phyloP scores from a whole-genome alignment of 2,329 filamentous ascomycete species.

The Penicillium expansum region DNA sequence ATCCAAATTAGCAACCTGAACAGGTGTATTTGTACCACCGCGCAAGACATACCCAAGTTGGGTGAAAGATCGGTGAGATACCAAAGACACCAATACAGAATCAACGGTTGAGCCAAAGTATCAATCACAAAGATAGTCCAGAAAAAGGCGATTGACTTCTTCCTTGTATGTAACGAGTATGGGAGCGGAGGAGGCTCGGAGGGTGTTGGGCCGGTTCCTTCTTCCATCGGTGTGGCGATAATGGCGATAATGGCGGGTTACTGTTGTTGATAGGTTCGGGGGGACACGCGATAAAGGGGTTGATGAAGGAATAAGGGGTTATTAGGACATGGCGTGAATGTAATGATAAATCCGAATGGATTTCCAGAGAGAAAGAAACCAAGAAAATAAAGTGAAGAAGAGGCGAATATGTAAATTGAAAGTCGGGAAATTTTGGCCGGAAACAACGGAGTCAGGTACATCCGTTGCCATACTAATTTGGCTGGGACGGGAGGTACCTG shows the following conservation, averaged over 20 bases:
- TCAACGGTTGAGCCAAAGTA: constrained; percentile 57
- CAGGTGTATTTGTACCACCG: background rate
- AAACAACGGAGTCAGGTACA: constrained; percentile 23
- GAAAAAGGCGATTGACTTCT: constrained; percentile 57
- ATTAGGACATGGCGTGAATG: constrained; percentile 9
- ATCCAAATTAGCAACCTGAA: constrained; percentile 7
- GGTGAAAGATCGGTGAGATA: constrained; percentile 53
- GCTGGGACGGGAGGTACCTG: constrained; percentile 20
- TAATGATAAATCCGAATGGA: background rate
- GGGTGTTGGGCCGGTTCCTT: constrained; percentile 25
- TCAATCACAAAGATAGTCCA: constrained; percentile 60
- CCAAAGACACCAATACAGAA: constrained; percentile 61
- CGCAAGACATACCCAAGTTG: constrained; percentile 38
- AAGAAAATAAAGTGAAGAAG: background rate
- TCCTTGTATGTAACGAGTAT: constrained; percentile 55
- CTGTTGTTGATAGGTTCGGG: constrained; percentile 1
- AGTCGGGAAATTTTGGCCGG: constrained; percentile 13
- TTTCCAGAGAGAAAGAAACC: background rate
- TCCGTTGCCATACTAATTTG: constrained; percentile 17
- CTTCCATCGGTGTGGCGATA: constrained; percentile 34
- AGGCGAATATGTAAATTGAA: constrained; percentile 1
- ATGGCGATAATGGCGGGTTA: constrained; percentile 18
- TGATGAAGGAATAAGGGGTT: background rate
- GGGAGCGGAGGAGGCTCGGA: constrained; percentile 51
- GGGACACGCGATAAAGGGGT: background rate